Evolutionary conservation across 2,329 filamentous ascomycete genomes (phyloP), one percentile per base, ranked within the genome.

Genomic region (Fusarium sp.): DNA sequence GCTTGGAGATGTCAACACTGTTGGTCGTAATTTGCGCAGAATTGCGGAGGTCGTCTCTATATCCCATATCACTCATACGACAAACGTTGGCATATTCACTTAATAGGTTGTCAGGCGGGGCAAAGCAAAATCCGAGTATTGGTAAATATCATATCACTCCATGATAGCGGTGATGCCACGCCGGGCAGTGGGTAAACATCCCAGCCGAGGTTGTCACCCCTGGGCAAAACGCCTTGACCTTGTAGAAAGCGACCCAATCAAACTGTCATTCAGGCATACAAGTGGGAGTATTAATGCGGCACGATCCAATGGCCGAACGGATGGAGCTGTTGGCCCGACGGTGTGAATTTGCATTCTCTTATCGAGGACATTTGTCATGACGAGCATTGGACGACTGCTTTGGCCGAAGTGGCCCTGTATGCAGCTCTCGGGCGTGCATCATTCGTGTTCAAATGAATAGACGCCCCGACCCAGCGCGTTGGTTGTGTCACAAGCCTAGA

Each of bases 71-170:
- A 8, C 15, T 22, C 10, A 27, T 16, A 25, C 7, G 24, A 25
- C 47, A n/a, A 58, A 44, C 52, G 20, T 47, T 27, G 42, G 32
- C 12, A 42, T 71, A 63, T 69, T 65, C n/a, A 61, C 11, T 27
- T 55, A 65, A 46, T 43, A 47, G 55, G 29, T 18, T 15, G 34
- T 32, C 8, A 56, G 59, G 59, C 70, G 57, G 70, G 70, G 70
- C 43, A 44, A 7, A 45, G 24, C 5, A 40, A n/a, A 42, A 29
- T 25, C 47, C 62, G 54, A 34, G 47, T 7, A 29, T 29, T 7
- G 6, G 9, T 20, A 3, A 14, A 12, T 6, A 25, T 47, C 52
- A 66, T 47, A 38, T 38, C 32, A 47, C 52, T 66, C 32, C 15
- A 54, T 25, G 10, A 18, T 10, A 6, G 25, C 14, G 38, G 20